Percentiles rank a stretch among this genome's conserved stretches.
Evolutionary conservation across 1,284 basidiomycete species (phyloP).

Genomic region (Ustilago loliicola): DNA sequence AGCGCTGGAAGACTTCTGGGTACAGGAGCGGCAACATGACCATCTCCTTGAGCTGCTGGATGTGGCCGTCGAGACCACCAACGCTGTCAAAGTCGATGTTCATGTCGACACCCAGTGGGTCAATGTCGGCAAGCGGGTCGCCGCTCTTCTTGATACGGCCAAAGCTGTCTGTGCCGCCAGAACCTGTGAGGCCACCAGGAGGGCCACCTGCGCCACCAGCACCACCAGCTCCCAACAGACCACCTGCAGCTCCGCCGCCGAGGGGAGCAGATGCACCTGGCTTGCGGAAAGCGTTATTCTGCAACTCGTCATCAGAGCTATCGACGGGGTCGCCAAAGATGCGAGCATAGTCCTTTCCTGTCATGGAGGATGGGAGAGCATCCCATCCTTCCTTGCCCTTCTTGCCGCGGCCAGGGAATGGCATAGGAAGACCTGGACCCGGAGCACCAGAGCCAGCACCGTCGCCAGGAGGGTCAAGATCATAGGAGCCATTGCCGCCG

Average conservation of each 20-base stretch:
- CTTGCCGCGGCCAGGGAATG: conserved; percentile 49
- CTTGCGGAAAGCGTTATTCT: conserved; percentile 48
- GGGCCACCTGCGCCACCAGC: conserved; percentile 43
- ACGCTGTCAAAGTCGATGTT: conserved; percentile 97
- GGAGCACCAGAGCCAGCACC: conserved; percentile 24
- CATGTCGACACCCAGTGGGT: conserved; percentile 92
- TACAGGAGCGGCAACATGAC: conserved; percentile 94
- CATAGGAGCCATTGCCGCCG: conserved; percentile 36
- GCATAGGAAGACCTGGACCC: conserved; percentile 43
- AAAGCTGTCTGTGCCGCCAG: conserved; percentile 54
- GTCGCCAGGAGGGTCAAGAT: conserved; percentile 30
- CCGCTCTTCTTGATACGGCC: conserved; percentile 64
- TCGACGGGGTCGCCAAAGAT: conserved; percentile 65
- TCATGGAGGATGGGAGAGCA: conserved; percentile 62
- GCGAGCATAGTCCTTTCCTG: conserved; percentile 66
- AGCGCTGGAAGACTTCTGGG: conserved; percentile 96
- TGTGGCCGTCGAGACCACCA: conserved; percentile 96
- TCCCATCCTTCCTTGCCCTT: conserved; percentile 63
- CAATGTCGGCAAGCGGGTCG: conserved; percentile 89
- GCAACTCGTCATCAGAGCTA: conserved; percentile 66
- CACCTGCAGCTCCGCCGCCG: conserved; percentile 39
- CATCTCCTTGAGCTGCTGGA: conserved; percentile 98
- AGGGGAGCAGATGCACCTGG: conserved; percentile 40
- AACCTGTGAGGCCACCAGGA: conserved; percentile 44
- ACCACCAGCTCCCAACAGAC: conserved; percentile 57